Percentiles rank a stretch among this genome's conserved stretches.
Evolutionary conservation across 2,329 filamentous ascomycete species (phyloP).

Genomic region (Paecilomyces fulvus): DNA sequence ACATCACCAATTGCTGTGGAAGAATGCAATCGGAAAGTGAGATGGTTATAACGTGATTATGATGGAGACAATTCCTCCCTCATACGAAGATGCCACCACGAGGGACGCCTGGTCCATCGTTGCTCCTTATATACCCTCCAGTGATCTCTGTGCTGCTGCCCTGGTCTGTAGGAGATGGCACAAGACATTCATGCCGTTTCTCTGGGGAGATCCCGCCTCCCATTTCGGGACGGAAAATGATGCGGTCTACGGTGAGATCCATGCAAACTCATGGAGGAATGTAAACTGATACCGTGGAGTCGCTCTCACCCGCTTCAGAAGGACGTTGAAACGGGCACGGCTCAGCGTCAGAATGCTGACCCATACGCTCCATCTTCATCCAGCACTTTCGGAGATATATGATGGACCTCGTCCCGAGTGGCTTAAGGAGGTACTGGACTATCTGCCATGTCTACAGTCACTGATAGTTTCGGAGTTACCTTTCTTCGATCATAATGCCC

Average conservation of each 20-base stretch:
- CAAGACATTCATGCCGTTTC: conserved; percentile 47
- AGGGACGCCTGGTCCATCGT: conserved; percentile 49
- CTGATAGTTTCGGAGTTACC: conserved; percentile 51
- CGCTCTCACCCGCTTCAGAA: conserved; percentile 51
- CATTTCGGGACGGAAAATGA: conserved; percentile 55
- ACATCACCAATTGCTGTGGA: neutral
- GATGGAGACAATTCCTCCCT: conserved; percentile 52
- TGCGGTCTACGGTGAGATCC: conserved; percentile 44
- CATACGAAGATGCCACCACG: conserved; percentile 50
- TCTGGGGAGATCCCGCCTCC: conserved; percentile 56
- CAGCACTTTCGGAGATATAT: conserved; percentile 53
- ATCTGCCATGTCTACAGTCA: conserved; percentile 50
- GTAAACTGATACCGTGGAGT: conserved; percentile 28
- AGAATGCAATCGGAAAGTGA: neutral
- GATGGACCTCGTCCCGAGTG: conserved; percentile 51
- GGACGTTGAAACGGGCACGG: conserved; percentile 47
- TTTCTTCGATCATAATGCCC: conserved; percentile 54
- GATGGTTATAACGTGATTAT: neutral
- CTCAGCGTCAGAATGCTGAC: conserved; percentile 46
- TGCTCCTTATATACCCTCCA: conserved; percentile 48
- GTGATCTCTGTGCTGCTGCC: conserved; percentile 47
- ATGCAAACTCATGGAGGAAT: conserved; percentile 7
- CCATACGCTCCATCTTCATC: conserved; percentile 54
- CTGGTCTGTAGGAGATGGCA: conserved; percentile 53
- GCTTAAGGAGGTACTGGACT: conserved; percentile 51